Percentiles rank a stretch among this genome's conserved stretches.
phyloP scores from a whole-genome alignment of 305 asterid genomes.

The Stenogyne calaminthoides region DNA sequence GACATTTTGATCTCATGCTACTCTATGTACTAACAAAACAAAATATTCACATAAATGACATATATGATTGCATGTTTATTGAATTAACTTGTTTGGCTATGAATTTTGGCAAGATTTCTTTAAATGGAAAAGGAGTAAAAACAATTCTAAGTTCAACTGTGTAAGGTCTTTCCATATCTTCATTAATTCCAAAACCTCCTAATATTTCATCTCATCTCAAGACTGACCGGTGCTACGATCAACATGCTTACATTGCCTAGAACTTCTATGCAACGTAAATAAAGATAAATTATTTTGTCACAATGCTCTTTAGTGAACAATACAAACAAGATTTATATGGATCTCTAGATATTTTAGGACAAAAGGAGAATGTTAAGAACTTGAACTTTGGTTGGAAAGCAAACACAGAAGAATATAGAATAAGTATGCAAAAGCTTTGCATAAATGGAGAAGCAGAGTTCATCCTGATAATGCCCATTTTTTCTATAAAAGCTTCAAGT shows the following conservation, averaged over 20 bases:
- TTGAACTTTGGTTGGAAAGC: background rate
- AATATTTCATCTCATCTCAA: background rate
- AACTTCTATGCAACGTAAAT: background rate
- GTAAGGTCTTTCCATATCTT: background rate
- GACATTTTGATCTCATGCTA: background rate
- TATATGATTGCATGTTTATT: background rate
- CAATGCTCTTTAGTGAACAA: background rate
- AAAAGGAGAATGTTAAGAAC: background rate
- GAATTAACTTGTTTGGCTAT: background rate
- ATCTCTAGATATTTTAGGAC: background rate
- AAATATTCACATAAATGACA: background rate
- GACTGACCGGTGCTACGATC: background rate
- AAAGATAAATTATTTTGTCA: background rate
- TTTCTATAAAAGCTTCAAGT: background rate
- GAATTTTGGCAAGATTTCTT: background rate
- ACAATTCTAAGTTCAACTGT: background rate
- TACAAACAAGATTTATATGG: background rate
- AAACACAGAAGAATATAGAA: background rate
- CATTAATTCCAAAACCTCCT: background rate
- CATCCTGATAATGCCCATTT: background rate
- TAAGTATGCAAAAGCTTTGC: background rate
- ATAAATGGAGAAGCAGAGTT: background rate
- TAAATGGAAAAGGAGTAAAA: background rate
- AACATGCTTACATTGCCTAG: background rate
- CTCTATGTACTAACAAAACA: background rate